phyloP scores from a whole-genome alignment of 768 basidiomycete genomes.

The Phlebiopsis flavidoalba region DNA sequence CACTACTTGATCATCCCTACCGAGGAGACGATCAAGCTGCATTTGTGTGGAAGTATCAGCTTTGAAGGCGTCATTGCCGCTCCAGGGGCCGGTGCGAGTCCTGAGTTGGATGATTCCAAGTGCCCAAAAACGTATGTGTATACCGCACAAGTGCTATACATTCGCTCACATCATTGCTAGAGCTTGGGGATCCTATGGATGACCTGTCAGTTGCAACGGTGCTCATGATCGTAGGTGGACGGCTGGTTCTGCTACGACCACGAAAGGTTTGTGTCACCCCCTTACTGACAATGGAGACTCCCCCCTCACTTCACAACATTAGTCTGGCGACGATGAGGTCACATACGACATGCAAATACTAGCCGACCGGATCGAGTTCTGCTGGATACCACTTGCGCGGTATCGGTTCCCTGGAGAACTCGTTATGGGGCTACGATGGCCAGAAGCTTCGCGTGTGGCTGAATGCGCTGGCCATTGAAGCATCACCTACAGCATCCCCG shows the following conservation, averaged over 20 bases:
- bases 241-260: conserved; percentile 83
- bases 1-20: conserved; percentile 92
- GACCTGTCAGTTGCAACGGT: conserved; percentile 94
- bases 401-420: conserved; percentile 91
- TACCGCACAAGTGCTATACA: background rate
- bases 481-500: conserved; percentile 26
- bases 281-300: background rate
- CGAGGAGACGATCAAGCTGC: conserved; percentile 74
- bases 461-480: conserved; percentile 89
- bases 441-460: conserved; percentile 89
- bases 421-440: conserved; percentile 96
- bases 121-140: conserved; percentile 80
- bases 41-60: conserved; percentile 91
- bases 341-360: conserved; percentile 97
- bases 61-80: conserved; percentile 86
- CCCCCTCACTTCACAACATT: background rate
- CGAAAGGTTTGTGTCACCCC: conserved; percentile 53
- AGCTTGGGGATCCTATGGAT: conserved; percentile 89
- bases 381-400: conserved; percentile 97
- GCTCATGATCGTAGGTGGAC: conserved; percentile 91
- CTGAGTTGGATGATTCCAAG: conserved; percentile 97
- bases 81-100: conserved; percentile 79
- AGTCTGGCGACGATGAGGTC: conserved; percentile 85
- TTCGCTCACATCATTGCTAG: conserved; percentile 34
- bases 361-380: conserved; percentile 95